Percentiles rank a stretch among this genome's conserved stretches.
Evolutionary conservation across 768 basidiomycete genomes (phyloP).

Genomic region (Leccinum olivaceopallidum): DNA sequence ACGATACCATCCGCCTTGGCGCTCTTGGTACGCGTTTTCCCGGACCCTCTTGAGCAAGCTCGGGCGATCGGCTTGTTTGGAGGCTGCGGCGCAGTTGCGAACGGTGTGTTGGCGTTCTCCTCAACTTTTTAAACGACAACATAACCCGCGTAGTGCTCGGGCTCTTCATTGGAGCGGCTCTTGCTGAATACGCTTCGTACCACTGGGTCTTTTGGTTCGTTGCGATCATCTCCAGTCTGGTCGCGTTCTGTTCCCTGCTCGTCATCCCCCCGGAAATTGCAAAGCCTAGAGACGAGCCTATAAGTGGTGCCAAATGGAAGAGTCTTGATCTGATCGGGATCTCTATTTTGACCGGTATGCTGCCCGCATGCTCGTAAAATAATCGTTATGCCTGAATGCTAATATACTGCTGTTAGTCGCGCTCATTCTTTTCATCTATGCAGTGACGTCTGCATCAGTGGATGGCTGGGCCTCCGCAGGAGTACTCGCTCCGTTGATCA

Average conservation of each 20-base stretch:
- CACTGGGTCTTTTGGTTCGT: slow-evolving; percentile 54
- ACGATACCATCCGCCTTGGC: slow-evolving; percentile 51
- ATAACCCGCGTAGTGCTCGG: slow-evolving; percentile 36
- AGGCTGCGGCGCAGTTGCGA: slow-evolving; percentile 46
- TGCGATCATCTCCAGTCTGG: slow-evolving; percentile 38
- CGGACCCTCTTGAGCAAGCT: slow-evolving; percentile 46
- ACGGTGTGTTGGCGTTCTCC: slow-evolving; percentile 29
- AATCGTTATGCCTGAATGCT: neutral
- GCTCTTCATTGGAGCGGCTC: slow-evolving; percentile 42
- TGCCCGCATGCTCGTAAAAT: neutral
- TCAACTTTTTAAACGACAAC: neutral
- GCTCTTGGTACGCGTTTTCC: slow-evolving; percentile 51
- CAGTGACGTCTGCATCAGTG: slow-evolving; percentile 46
- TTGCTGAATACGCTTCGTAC: slow-evolving; percentile 43
- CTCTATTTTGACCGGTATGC: slow-evolving; percentile 36
- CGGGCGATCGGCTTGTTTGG: slow-evolving; percentile 50
- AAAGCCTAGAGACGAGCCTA: slow-evolving; percentile 1
- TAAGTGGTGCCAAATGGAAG: slow-evolving; percentile 26
- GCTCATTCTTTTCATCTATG: slow-evolving; percentile 42
- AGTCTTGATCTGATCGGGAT: slow-evolving; percentile 42
- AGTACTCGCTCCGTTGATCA: slow-evolving; percentile 48
- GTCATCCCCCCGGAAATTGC: slow-evolving; percentile 33
- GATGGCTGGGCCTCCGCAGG: slow-evolving; percentile 48
- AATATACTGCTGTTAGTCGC: slow-evolving; percentile 26
- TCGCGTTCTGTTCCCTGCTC: slow-evolving; percentile 33